A percentile compares a stretch with the other conserved stretches of the same genome.
phyloP scores from a whole-genome alignment of 441 rosid species.

The Kokia cookei region DNA sequence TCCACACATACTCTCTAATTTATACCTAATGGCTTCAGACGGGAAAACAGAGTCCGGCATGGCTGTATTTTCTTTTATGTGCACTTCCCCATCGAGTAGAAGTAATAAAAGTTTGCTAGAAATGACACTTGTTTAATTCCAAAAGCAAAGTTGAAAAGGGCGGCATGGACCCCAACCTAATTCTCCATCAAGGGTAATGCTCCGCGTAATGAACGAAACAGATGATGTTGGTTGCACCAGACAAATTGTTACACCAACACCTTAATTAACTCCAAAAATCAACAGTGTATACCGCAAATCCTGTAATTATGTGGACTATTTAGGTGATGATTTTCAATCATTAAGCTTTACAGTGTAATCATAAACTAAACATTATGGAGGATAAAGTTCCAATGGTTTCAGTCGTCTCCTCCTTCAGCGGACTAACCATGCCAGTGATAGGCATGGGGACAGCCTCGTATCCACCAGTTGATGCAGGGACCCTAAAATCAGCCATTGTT shows the following conservation, averaged over 20 bases:
- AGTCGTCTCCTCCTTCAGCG: not conserved
- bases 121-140: not conserved
- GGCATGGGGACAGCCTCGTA: constrained; percentile 41
- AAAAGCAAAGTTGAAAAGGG: not conserved
- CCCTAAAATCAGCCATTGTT: constrained; percentile 30
- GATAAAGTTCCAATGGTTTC: not conserved
- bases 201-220: not conserved
- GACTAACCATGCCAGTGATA: constrained; percentile 27
- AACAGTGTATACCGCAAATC: not conserved
- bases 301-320: not conserved
- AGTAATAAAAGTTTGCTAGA: not conserved
- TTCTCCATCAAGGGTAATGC: not conserved
- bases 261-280: not conserved
- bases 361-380: not conserved
- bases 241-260: not conserved
- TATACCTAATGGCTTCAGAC: too few relatives aligned
- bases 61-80: not conserved
- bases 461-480: constrained; percentile 24
- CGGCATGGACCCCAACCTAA: not conserved
- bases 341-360: not conserved
- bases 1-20: too few relatives aligned
- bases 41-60: not conserved
- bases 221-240: constrained; percentile 1
- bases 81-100: not conserved
- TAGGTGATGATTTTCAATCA: not conserved